Evolutionary conservation across 306 rosid species (phyloP).

Genomic region (Glycine soja): DNA sequence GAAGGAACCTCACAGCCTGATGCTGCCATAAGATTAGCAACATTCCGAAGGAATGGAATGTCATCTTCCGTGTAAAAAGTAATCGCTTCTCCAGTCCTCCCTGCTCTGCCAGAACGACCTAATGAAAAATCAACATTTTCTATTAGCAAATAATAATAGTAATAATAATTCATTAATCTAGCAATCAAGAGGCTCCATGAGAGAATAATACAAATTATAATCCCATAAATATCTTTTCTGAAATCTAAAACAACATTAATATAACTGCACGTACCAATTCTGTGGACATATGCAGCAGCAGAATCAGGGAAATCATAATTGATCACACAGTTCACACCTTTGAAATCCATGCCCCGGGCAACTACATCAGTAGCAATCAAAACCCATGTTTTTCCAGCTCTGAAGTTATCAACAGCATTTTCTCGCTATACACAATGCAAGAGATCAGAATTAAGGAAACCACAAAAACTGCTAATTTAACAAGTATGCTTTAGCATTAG

Average conservation of each 20-base stretch:
- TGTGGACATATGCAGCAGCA: constrained; percentile 83
- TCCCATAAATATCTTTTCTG: constrained; percentile 28
- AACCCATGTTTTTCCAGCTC: constrained; percentile 98
- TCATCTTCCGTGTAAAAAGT: constrained; percentile 89
- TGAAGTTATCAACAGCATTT: constrained; percentile 83
- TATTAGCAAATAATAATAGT: constrained; percentile 19
- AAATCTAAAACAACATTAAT: constrained; percentile 9
- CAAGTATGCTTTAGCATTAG: background rate
- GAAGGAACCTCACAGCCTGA: constrained; percentile 96
- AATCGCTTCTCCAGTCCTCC: constrained; percentile 89
- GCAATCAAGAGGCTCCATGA: constrained; percentile 3
- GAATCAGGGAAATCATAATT: constrained; percentile 98
- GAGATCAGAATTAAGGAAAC: constrained; percentile 29
- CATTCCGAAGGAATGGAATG: constrained; percentile 75
- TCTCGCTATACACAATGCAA: constrained; percentile 70
- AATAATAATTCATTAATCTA: background rate
- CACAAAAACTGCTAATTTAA: constrained; percentile 23
- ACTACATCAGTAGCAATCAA: constrained; percentile 95
- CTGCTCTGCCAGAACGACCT: constrained; percentile 99
- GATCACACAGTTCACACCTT: constrained; percentile 87
- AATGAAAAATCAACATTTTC: constrained; percentile 40
- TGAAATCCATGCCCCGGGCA: constrained; percentile 99
- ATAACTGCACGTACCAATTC: constrained; percentile 74
- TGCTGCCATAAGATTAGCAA: constrained; percentile 82
- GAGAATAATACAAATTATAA: constrained; percentile 25